Evolutionary conservation across 129 eudicot genomes (phyloP), one percentile per base, ranked within the genome.

Genomic region (Artemisia tridentata): DNA sequence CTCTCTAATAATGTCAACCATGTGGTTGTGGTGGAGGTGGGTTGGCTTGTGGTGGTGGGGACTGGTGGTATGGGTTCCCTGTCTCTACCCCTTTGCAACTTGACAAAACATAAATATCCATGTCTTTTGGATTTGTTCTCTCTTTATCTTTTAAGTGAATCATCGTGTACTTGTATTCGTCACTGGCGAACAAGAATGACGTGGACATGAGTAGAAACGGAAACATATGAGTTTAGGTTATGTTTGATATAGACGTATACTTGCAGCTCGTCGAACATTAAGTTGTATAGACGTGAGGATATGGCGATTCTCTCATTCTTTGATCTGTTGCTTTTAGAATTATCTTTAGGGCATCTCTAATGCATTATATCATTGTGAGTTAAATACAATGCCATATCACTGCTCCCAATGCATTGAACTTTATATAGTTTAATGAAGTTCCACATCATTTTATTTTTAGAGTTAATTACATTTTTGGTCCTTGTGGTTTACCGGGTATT

Each of bases 21-120:
- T 76, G 80, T 69, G 46, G 65, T 60, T 13, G 46, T 60, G 46
- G 46, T 41, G 45, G 45, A 38, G 65, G 65, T 60, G 65, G 64
- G 34, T 46, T 17, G 79, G 67, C 14, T 55, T 45, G 7, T 41
- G 68, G 74, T 75, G 74, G 80, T 75, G 80, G 80, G 80, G 80
- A 76, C 75, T 19, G 53, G 53, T 25, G 61, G 61, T 48, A 76
- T 68, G 68, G 74, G 53, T 48, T 76, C 69, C 79, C 62, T 76
- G 68, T 72, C 58, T 45, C 54, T 23, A 38, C 38, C 54, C 27
- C 34, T 16, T 65, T 55, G 73, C 73, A 56, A 75, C 67, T 68
- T 76, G 80, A 21, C 61, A 45, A 57, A 57, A 20, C 10, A 2
- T 16, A 29, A 14, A 60, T 50, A 60, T 50, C 59, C 29, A 27